Evolutionary conservation across 73 alveolate species (phyloP).

Genomic region (Durusdinium trenchii): DNA sequence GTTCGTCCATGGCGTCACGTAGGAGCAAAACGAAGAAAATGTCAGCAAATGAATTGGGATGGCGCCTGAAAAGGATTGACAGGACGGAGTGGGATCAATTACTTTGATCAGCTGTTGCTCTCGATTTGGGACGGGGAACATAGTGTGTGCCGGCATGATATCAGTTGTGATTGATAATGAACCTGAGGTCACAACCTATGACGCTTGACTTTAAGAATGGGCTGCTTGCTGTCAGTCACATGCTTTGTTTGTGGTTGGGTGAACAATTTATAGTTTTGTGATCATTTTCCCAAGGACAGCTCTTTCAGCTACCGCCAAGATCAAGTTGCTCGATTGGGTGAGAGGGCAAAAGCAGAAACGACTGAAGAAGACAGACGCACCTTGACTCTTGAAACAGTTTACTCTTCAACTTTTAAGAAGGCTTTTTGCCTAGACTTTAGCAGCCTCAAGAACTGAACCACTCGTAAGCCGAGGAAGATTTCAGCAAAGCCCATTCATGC

Average conservation of each 20-base stretch:
- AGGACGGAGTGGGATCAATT: too few relatives aligned
- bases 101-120: neutral
- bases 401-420: neutral
- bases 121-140: neutral
- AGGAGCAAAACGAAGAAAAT: too few relatives aligned
- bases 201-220: neutral
- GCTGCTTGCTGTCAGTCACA: neutral
- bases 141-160: neutral
- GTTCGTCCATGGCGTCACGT: too few relatives aligned
- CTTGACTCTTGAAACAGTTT: neutral
- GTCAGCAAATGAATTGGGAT: too few relatives aligned
- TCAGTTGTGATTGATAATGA: neutral
- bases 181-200: constrained; percentile 79
- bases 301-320: constrained; percentile 91
- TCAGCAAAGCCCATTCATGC: constrained; percentile 95
- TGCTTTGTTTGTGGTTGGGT: neutral
- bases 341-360: constrained; percentile 79
- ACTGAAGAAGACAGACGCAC: constrained; percentile 66
- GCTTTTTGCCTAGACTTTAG: neutral
- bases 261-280: neutral
- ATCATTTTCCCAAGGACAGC: constrained; percentile 33
- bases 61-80: too few relatives aligned
- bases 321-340: constrained; percentile 86
- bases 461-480: constrained; percentile 30
- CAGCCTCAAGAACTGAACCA: neutral